Evolutionary conservation across 345 rosid species (phyloP), one percentile per base, ranked within the genome.

Genomic region (Draba incana): DNA sequence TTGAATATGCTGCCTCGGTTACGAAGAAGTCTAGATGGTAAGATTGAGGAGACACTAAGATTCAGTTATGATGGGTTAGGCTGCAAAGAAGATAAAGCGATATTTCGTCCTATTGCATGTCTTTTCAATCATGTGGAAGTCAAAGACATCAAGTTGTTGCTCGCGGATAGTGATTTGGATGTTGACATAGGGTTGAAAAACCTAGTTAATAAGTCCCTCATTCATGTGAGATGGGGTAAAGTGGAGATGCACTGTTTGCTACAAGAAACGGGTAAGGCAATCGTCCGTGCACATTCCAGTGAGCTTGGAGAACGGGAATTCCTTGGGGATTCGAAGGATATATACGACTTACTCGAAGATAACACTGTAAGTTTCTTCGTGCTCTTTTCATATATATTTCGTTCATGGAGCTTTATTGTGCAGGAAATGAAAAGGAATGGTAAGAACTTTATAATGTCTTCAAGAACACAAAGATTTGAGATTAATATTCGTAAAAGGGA

Each of bases 21-120:
- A 14, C 43, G 24, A 9, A 51, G 7, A 20, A 14, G 52, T 10
- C 39, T 58, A 8, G 4, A 69, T 11, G 27, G 8, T 1, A 41
- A 74, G 3, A 60, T 79, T 14, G 50, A 5, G 4, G 30, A 37
- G 2, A 16, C 53, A 9, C 37, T 80, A 4, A 66, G 13, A 52
- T 37, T 77, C 6, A 75, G 81, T 12, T 77, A 65, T 4, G 66
- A 80, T 57, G 69, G 58, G 6, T 47, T 82, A 3, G 3, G 37
- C 23, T 51, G 8, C 27, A 13, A 45, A 20, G 5, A 58, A 15
- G 58, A 56, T 12, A 16, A 75, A 60, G 20, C 10, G 0, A 28
- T 79, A 7, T 79, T 82, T 57, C 62, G 73, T 13, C 69, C 77
- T 37, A 75, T 79, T 8, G 75, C 81, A 16, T 74, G 77, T 42